Evolutionary conservation across 441 rosid species (phyloP).

Genomic region (Populus hybrid): DNA sequence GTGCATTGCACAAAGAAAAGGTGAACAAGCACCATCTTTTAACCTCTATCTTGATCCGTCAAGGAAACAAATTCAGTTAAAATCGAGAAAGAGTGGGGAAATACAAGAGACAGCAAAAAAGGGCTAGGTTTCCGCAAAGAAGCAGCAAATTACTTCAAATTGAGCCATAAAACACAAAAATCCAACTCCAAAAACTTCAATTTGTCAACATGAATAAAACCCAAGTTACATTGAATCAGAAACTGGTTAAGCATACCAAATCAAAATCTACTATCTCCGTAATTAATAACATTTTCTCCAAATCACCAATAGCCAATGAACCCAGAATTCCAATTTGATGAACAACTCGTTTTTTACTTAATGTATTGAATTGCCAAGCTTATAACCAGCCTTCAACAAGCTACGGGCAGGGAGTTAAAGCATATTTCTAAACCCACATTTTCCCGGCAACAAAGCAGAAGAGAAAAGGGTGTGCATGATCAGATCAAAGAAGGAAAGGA

Average conservation of each 20-base stretch:
- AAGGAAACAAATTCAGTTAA: too few species aligned
- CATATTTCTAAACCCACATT: not conserved
- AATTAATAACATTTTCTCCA: not conserved
- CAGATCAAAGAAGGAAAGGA: not conserved
- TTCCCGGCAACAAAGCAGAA: not conserved
- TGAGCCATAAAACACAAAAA: not conserved
- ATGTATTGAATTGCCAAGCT: not conserved
- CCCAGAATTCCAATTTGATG: not conserved
- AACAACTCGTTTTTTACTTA: not conserved
- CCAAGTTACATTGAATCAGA: not conserved
- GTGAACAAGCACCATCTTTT: not conserved
- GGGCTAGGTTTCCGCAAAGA: too few species aligned
- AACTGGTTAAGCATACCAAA: not conserved
- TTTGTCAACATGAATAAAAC: not conserved
- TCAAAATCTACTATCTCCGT: not conserved
- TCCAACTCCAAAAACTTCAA: not conserved
- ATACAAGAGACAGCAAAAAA: too few species aligned
- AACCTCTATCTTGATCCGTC: too few species aligned
- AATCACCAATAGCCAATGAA: not conserved
- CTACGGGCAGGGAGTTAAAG: not conserved
- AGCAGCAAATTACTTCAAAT: not conserved
- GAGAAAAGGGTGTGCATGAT: not conserved
- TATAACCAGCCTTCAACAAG: not conserved
- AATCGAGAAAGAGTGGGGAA: too few species aligned
- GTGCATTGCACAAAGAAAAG: not conserved